Evolutionary conservation across 2,329 filamentous ascomycete species (phyloP).

Genomic region (Sclerotinia borealis): DNA sequence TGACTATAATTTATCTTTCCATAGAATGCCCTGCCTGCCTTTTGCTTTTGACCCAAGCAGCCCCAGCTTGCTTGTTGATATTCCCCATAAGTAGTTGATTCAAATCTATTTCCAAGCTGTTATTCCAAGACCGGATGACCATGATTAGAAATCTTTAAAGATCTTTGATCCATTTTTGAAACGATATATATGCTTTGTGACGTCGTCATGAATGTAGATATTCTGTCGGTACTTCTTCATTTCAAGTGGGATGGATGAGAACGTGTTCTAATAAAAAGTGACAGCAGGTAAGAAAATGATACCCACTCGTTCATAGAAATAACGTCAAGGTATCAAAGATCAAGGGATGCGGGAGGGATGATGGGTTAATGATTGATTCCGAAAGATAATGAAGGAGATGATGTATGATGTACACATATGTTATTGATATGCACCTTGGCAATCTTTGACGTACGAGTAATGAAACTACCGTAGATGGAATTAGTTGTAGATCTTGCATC

Average conservation of each 20-base stretch:
- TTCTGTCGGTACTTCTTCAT: conserved; percentile 7
- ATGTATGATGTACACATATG: too few relatives aligned
- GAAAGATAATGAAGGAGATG: conserved; percentile 5
- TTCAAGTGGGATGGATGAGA: background rate
- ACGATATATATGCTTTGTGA: background rate
- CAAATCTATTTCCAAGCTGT: background rate
- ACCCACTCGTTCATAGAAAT: background rate
- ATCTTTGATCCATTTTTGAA: background rate
- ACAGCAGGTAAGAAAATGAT: background rate
- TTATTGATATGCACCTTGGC: conserved; percentile 5
- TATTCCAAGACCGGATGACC: background rate
- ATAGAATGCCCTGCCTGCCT: background rate
- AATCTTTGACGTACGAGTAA: background rate
- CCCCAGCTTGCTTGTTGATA: background rate
- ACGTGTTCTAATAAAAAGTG: conserved; percentile 1
- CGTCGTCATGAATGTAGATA: background rate
- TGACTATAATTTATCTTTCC: background rate
- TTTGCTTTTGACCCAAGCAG: background rate
- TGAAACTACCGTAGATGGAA: background rate
- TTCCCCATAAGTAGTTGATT: background rate
- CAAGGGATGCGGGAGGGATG: background rate
- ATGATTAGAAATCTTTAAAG: background rate
- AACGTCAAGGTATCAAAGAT: background rate
- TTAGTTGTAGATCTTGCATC: background rate
- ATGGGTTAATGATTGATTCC: background rate